These are phyloP conservation scores for Ophiostoma tasmaniense DNA, from an alignment of 2,329 filamentous ascomycete species.

Conservation along the genomic window DNA sequence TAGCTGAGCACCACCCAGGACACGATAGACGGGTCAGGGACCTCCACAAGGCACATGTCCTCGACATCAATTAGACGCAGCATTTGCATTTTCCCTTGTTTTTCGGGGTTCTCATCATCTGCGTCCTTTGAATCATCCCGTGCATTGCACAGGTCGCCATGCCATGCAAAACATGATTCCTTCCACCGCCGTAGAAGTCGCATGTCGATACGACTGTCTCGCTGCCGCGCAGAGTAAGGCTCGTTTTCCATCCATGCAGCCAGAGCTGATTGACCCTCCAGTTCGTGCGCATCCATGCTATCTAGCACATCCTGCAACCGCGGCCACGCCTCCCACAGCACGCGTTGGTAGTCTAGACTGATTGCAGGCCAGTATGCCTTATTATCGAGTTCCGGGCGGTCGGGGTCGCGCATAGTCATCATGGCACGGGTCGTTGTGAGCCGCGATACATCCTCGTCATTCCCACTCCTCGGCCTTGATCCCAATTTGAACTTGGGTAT, in stretches of 20 bases:
- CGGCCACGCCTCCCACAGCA: not conserved
- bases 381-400: not conserved
- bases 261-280: not conserved
- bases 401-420: not conserved
- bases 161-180: not conserved
- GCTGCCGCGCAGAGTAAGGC: not conserved
- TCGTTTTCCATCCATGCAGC: not conserved
- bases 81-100: not conserved
- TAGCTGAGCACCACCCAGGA: slow-evolving; percentile 8
- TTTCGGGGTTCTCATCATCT: too few relatives aligned
- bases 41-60: slow-evolving; percentile 3
- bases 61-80: slow-evolving; percentile 7
- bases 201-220: not conserved
- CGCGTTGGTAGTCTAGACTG: not conserved
- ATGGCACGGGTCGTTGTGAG: not conserved
- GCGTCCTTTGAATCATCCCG: not conserved
- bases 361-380: not conserved
- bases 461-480: not conserved
- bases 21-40: not conserved
- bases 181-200: slow-evolving; percentile 10
- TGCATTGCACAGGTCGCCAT: not conserved
- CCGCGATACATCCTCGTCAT: not conserved
- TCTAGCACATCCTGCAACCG: not conserved
- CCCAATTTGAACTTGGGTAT: not conserved
- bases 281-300: not conserved